These are phyloP conservation scores for Trichoderma reesei DNA, from an alignment of 495 filamentous ascomycete genomes.

Conservation along the genomic window DNA sequence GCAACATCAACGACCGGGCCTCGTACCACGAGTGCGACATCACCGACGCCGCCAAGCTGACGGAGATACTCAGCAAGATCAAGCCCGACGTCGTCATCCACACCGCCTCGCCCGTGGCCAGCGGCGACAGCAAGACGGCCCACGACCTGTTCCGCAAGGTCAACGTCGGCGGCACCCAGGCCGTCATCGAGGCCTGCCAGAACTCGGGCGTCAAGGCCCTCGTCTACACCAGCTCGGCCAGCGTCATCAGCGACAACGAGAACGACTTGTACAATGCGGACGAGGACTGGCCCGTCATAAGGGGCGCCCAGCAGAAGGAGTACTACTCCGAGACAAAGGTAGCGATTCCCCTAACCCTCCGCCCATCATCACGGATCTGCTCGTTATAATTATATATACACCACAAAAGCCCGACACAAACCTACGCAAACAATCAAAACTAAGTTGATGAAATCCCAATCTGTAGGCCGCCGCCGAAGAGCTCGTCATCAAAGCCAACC, in stretches of 20 bases:
- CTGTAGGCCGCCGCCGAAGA: constrained; percentile 77
- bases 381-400: too few relatives aligned
- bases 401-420: neutral
- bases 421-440: neutral
- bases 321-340: constrained; percentile 91
- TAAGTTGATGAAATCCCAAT: constrained; percentile 8
- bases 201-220: constrained; percentile 77
- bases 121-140: constrained; percentile 32
- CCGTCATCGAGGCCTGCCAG: constrained; percentile 64
- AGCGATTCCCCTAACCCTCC: constrained; percentile 10
- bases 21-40: constrained; percentile 82
- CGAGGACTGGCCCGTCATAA: constrained; percentile 74
- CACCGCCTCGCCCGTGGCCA: constrained; percentile 69
- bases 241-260: constrained; percentile 72
- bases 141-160: constrained; percentile 68
- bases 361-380: too few relatives aligned
- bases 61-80: constrained; percentile 54
- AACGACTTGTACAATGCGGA: constrained; percentile 81
- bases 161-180: constrained; percentile 84
- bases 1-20: constrained; percentile 60
- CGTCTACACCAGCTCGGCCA: constrained; percentile 89
- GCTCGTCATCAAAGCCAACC: constrained; percentile 77
- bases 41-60: constrained; percentile 57
- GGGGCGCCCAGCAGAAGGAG: constrained; percentile 61
- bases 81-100: constrained; percentile 90